Conservation (phyloP, 257 asterid species). For the Rauvolfia tetraphylla region DNA sequence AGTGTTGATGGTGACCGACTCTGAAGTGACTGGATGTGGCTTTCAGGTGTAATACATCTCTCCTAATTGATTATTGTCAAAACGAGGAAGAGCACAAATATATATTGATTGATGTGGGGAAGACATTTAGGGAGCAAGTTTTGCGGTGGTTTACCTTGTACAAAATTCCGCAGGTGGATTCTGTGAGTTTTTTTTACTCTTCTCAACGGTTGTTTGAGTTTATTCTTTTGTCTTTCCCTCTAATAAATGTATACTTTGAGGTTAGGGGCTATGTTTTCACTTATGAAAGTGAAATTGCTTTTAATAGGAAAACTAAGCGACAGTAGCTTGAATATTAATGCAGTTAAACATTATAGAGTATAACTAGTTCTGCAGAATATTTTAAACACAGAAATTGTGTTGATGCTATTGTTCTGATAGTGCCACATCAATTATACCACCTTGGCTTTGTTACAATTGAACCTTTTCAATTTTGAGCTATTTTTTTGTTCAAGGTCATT, state of each 20-base stretch:
- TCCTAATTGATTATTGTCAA: conserved; percentile 71
- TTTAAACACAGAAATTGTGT: background rate
- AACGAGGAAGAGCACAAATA: conserved; percentile 60
- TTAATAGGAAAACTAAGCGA: background rate
- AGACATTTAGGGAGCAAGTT: conserved; percentile 96
- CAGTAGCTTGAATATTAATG: background rate
- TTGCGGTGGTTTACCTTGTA: conserved; percentile 87
- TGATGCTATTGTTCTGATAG: background rate
- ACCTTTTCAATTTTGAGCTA: background rate
- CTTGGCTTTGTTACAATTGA: background rate
- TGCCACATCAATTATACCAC: too few relatives aligned
- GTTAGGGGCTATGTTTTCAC: too few relatives aligned
- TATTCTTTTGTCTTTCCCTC: background rate
- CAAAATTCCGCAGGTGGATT: conserved; percentile 82
- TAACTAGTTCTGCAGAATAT: background rate
- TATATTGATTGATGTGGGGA: conserved; percentile 88
- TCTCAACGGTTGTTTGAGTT: background rate
- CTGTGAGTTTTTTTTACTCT: conserved; percentile 55
- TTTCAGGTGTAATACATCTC: conserved; percentile 93
- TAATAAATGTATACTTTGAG: background rate
- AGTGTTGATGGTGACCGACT: conserved; percentile 22
- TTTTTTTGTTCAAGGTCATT: background rate
- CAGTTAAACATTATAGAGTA: background rate
- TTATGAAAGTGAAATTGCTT: background rate
- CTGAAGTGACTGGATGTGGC: conserved; percentile 15